phyloP scores from a whole-genome alignment of 345 rosid species.

The Sonneratia alba region DNA sequence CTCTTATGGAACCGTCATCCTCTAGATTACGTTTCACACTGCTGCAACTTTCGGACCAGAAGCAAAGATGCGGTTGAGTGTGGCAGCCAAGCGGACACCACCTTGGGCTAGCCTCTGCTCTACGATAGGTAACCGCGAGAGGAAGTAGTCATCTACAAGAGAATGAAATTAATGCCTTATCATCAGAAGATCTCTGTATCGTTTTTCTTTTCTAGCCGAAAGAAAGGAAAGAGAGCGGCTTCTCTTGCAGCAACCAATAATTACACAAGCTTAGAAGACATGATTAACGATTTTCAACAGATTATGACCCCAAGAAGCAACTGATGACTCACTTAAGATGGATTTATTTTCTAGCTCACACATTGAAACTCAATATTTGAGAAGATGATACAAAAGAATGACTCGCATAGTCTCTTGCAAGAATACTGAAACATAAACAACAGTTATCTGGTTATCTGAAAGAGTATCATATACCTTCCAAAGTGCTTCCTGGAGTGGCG shows the following conservation, averaged over 20 bases:
- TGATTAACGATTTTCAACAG: background rate
- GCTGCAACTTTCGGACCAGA: conserved; percentile 26
- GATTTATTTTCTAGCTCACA: background rate
- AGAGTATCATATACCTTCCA: conserved; percentile 42
- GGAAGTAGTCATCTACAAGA: conserved; percentile 59
- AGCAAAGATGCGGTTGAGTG: conserved; percentile 67
- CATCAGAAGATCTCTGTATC: background rate
- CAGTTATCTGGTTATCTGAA: background rate
- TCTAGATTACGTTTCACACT: conserved; percentile 20
- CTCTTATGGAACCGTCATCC: background rate
- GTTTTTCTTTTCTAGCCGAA: background rate
- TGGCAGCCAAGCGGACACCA: conserved; percentile 73
- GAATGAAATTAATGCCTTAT: conserved; percentile 7
- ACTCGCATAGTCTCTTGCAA: background rate
- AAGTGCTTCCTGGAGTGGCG: conserved; percentile 81
- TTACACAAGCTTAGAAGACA: background rate
- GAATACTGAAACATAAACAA: background rate
- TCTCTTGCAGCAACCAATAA: background rate
- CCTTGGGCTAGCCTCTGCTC: conserved; percentile 82
- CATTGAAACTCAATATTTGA: background rate
- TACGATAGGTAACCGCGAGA: conserved; percentile 68
- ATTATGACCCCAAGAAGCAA: background rate
- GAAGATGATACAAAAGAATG: background rate
- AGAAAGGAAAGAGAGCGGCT: background rate
- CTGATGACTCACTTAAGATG: background rate